Conservation (phyloP, 2,329 filamentous ascomycete species). For the Venturia nashicola region DNA sequence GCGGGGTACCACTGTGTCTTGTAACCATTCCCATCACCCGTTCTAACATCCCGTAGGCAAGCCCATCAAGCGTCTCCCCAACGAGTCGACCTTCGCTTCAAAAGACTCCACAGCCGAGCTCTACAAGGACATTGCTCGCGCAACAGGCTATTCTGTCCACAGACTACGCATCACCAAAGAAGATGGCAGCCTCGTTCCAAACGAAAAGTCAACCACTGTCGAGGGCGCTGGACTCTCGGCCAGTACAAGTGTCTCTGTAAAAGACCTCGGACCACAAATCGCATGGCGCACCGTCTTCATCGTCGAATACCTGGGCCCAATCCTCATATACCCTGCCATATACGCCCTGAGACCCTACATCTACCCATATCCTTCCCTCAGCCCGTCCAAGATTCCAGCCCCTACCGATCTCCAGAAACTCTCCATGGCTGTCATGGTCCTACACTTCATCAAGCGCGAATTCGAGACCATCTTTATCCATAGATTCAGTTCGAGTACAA, state of each 20-base stretch:
- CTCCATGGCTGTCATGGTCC: conserved; percentile 57
- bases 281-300: conserved; percentile 89
- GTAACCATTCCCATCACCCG: neutral
- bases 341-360: conserved; percentile 59
- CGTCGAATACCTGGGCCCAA: conserved; percentile 86
- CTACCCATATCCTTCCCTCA: conserved; percentile 40
- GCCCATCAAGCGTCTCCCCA: conserved; percentile 48
- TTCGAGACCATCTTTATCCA: conserved; percentile 89
- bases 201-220: conserved; percentile 39
- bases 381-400: conserved; percentile 24
- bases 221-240: conserved; percentile 44
- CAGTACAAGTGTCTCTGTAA: conserved; percentile 61
- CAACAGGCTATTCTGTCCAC: conserved; percentile 43
- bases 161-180: conserved; percentile 53
- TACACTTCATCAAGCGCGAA: conserved; percentile 93
- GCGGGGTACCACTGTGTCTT: conserved; percentile 26
- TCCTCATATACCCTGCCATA: conserved; percentile 72
- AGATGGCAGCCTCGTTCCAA: conserved; percentile 46
- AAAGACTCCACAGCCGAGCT: conserved; percentile 42
- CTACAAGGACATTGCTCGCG: conserved; percentile 43
- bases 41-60: conserved; percentile 34
- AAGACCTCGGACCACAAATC: conserved; percentile 86
- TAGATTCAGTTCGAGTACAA: conserved; percentile 87
- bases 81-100: conserved; percentile 38
- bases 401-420: conserved; percentile 60